Conservation (phyloP, 2,329 filamentous ascomycete species). For the Trichoderma atrobrunneum region DNA sequence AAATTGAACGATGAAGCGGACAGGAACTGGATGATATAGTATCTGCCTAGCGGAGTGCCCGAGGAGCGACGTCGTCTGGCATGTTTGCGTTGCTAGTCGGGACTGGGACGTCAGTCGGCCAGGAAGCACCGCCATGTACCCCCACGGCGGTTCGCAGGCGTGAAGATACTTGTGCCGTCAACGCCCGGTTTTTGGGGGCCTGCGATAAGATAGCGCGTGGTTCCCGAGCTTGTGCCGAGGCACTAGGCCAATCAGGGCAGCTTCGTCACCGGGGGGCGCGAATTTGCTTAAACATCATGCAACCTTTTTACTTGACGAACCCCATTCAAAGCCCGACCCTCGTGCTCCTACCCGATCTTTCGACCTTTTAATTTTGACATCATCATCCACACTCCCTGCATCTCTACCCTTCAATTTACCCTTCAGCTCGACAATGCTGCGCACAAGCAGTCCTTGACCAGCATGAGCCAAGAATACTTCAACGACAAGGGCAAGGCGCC, state of each 20-base stretch:
- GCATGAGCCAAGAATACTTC: constrained; percentile 61
- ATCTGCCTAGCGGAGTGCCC: constrained; percentile 21
- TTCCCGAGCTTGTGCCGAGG: constrained; percentile 28
- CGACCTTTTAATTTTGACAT: no score
- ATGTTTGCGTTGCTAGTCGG: constrained; percentile 5
- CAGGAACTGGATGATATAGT: neutral
- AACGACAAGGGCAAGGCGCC: constrained; percentile 53
- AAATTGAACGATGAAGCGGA: neutral
- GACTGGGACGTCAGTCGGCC: constrained; percentile 9
- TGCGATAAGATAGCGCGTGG: constrained; percentile 21
- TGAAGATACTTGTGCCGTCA: neutral
- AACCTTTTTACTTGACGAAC: constrained; percentile 27
- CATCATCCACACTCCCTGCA: constrained; percentile 17
- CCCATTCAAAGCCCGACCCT: constrained; percentile 21
- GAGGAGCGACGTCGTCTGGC: constrained; percentile 7
- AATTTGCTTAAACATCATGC: constrained; percentile 24
- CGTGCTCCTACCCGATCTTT: constrained; percentile 23
- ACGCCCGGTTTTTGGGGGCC: neutral
- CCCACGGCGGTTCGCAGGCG: neutral
- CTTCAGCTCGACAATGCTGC: constrained; percentile 34
- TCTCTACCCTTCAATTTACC: neutral
- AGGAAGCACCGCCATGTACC: neutral
- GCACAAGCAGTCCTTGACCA: constrained; percentile 30
- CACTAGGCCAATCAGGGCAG: constrained; percentile 30
- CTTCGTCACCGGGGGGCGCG: constrained; percentile 20